Conservation (phyloP, 176 grass and related monocot species). For the Cymbopogon citratus region DNA sequence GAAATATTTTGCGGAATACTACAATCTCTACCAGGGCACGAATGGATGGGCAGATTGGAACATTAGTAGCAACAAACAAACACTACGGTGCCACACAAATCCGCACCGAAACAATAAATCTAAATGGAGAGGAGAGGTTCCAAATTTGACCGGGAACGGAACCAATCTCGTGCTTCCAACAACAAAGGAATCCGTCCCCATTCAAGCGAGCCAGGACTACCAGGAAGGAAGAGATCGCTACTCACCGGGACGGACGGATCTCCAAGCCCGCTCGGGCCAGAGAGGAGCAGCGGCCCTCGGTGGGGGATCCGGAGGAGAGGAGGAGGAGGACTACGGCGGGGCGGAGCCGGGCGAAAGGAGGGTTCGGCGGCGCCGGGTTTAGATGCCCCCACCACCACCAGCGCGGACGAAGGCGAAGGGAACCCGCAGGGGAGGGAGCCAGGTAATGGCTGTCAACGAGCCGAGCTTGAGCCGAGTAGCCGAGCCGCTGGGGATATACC, state of each 20-base stretch:
- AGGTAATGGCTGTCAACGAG: background rate
- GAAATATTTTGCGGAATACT: background rate
- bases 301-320: background rate
- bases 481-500: background rate
- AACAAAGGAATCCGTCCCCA: background rate
- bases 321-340: background rate
- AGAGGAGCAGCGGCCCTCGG: background rate
- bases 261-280: background rate
- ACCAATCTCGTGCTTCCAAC: background rate
- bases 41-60: background rate
- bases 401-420: background rate
- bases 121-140: too few relatives aligned
- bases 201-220: background rate
- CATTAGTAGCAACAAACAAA: background rate
- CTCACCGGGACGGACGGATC: background rate
- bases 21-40: background rate
- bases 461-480: background rate
- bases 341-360: background rate
- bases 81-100: background rate
- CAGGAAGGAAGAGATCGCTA: background rate
- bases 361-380: background rate
- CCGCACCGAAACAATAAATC: background rate
- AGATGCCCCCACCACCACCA: background rate
- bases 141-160: background rate
- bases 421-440: background rate